Percentiles rank a stretch among this genome's conserved stretches.
These are phyloP conservation scores for Saccharomyces hybrid DNA, from an alignment of 1,139 yeast genomes.

Conservation along the genomic window DNA sequence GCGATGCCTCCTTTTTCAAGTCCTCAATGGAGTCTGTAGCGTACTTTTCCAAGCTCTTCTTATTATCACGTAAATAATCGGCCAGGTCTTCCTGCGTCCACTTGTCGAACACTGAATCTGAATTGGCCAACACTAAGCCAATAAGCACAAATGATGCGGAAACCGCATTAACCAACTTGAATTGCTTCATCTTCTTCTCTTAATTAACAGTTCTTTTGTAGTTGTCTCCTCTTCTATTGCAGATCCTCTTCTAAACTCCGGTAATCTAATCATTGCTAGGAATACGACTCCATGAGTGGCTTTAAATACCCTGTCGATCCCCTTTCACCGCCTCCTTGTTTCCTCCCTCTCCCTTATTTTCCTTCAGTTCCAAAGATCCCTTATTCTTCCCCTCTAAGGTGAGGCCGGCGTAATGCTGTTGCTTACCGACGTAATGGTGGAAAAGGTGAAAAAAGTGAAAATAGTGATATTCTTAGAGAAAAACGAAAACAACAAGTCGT, in stretches of 20 bases:
- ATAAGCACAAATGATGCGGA: constrained; percentile 2
- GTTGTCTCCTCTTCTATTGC: not conserved
- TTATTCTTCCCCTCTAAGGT: not conserved
- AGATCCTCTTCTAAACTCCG: not conserved
- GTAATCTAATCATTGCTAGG: not conserved
- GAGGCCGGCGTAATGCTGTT: not conserved
- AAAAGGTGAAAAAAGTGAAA: not conserved
- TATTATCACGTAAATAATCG: constrained; percentile 36
- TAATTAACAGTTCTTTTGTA: not conserved
- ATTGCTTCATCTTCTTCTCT: constrained; percentile 2
- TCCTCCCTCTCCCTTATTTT: not conserved
- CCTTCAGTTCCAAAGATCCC: not conserved
- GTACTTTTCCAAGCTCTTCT: constrained; percentile 22
- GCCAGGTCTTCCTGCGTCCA: constrained; percentile 32
- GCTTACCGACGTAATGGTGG: constrained; percentile 1
- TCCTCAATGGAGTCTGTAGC: constrained; percentile 27
- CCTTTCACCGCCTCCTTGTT: not conserved
- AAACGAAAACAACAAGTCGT: not conserved
- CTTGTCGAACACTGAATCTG: constrained; percentile 21
- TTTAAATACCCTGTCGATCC: constrained; percentile 1
- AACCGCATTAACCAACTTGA: constrained; percentile 3
- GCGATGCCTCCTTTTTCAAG: constrained; percentile 33
- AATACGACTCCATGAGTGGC: not conserved
- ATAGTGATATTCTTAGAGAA: not conserved
- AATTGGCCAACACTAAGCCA: constrained; percentile 7